Evolutionary conservation across 2,329 filamentous ascomycete species (phyloP).

Genomic region (Verticillium klebahnii): DNA sequence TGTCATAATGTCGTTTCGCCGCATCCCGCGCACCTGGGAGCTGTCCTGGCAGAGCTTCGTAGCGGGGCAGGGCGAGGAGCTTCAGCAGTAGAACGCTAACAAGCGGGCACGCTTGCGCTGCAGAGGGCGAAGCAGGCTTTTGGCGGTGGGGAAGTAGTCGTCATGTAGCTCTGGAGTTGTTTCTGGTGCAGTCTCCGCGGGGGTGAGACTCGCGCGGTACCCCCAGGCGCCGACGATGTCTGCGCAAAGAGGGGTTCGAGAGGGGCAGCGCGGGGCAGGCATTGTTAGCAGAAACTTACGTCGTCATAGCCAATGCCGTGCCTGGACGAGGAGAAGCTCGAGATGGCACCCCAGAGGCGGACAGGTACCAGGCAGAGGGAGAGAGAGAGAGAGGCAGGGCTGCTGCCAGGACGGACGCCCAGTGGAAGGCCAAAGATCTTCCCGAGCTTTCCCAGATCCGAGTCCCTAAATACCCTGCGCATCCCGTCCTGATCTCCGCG

Average conservation of each 20-base stretch:
- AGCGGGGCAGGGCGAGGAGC: background rate
- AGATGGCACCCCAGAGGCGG: background rate
- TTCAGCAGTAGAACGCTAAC: background rate
- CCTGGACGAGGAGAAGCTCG: background rate
- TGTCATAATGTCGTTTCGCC: background rate
- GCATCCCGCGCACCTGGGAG: background rate
- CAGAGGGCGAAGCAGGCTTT: background rate
- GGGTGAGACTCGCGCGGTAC: background rate
- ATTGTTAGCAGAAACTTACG: background rate
- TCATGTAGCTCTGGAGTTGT: background rate
- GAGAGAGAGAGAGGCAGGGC: background rate
- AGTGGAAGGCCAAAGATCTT: slow-evolving; percentile 1
- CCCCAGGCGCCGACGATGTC: background rate
- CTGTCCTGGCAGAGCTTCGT: background rate
- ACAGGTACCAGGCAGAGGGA: background rate
- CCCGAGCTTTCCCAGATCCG: background rate
- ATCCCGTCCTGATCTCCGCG: background rate
- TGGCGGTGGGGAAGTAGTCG: background rate
- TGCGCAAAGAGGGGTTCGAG: background rate
- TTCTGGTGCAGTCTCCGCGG: background rate
- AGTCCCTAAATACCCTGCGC: background rate
- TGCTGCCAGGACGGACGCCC: background rate
- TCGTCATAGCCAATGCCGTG: slow-evolving; percentile 1
- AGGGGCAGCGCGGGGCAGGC: slow-evolving; percentile 3
- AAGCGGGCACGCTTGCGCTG: background rate